Evolutionary conservation across 2,329 filamentous ascomycete genomes (phyloP).

Genomic region (Stagonosporopsis vannaccii): DNA sequence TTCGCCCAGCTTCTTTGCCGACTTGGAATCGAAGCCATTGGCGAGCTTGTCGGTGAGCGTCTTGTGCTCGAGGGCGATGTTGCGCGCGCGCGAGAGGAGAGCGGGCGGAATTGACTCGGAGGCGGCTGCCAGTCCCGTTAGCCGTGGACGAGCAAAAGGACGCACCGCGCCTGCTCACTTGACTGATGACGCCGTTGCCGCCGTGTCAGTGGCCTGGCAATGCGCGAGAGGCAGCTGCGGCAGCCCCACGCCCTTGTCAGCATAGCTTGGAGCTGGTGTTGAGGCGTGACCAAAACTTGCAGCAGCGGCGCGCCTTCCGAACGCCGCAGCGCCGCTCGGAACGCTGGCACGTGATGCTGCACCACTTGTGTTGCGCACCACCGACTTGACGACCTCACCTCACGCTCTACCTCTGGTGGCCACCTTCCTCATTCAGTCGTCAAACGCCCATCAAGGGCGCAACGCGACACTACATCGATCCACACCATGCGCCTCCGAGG

Average conservation of each 20-base stretch:
- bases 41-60: slow-evolving; percentile 61
- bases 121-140: slow-evolving; percentile 30
- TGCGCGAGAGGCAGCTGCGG: slow-evolving; percentile 55
- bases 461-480: not conserved
- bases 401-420: not conserved
- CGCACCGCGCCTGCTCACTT: slow-evolving; percentile 25
- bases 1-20: slow-evolving; percentile 66
- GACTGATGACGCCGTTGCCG: slow-evolving; percentile 39
- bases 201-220: slow-evolving; percentile 43
- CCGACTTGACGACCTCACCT: slow-evolving; percentile 4
- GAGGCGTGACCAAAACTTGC: slow-evolving; percentile 17
- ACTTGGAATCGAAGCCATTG: slow-evolving; percentile 62
- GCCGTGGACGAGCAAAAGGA: not conserved
- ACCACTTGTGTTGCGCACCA: not conserved
- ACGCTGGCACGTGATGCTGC: slow-evolving; percentile 37
- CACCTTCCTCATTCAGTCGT: slow-evolving; percentile 23
- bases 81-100: slow-evolving; percentile 63
- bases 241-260: slow-evolving; percentile 55
- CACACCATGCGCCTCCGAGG: slow-evolving; percentile 20
- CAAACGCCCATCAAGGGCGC: not conserved
- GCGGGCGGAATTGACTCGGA: slow-evolving; percentile 58
- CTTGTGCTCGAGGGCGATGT: slow-evolving; percentile 63
- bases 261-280: slow-evolving; percentile 27
- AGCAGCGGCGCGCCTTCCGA: slow-evolving; percentile 34
- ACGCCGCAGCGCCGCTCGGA: slow-evolving; percentile 19